Conservation (phyloP, 352 stramenopile genomes). For the Phytophthora pseudosyringae region DNA sequence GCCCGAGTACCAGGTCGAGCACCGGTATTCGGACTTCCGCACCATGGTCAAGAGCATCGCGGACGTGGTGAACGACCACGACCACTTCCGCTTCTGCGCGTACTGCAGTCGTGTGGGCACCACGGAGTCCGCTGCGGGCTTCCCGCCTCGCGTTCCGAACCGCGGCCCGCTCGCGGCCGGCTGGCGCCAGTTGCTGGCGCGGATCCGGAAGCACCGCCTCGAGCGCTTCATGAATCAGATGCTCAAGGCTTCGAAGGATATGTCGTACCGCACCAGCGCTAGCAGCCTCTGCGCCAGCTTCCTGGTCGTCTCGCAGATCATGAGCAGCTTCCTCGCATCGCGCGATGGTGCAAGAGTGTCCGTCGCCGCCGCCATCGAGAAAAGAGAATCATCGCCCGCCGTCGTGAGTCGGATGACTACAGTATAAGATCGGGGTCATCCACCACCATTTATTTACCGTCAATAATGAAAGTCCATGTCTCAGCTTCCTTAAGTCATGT, state of each 20-base stretch:
- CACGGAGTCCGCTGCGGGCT: constrained; percentile 42
- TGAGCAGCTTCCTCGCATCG: constrained; percentile 58
- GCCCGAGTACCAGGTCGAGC: constrained; percentile 57
- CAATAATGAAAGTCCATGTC: constrained; percentile 20
- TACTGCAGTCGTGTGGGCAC: constrained; percentile 61
- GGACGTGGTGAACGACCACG: constrained; percentile 35
- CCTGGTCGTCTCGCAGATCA: constrained; percentile 44
- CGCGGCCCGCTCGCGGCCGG: constrained; percentile 16
- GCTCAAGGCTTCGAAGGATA: constrained; percentile 49
- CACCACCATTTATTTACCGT: constrained; percentile 19
- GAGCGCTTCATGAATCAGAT: constrained; percentile 51
- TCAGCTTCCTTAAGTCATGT: not conserved
- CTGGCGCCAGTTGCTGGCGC: constrained; percentile 24
- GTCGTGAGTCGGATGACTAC: constrained; percentile 2
- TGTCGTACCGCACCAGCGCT: constrained; percentile 44
- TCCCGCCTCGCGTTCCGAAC: constrained; percentile 50
- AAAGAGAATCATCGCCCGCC: not conserved
- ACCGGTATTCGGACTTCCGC: constrained; percentile 67
- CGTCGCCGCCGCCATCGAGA: not conserved
- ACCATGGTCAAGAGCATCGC: constrained; percentile 46
- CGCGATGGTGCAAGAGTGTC: not conserved
- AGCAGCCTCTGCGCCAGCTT: constrained; percentile 52
- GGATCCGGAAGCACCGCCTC: constrained; percentile 38
- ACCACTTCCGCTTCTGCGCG: constrained; percentile 59
- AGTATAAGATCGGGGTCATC: constrained; percentile 3